Evolutionary conservation across 2,329 filamentous ascomycete species (phyloP).

Genomic region (Diaporthe sp.): DNA sequence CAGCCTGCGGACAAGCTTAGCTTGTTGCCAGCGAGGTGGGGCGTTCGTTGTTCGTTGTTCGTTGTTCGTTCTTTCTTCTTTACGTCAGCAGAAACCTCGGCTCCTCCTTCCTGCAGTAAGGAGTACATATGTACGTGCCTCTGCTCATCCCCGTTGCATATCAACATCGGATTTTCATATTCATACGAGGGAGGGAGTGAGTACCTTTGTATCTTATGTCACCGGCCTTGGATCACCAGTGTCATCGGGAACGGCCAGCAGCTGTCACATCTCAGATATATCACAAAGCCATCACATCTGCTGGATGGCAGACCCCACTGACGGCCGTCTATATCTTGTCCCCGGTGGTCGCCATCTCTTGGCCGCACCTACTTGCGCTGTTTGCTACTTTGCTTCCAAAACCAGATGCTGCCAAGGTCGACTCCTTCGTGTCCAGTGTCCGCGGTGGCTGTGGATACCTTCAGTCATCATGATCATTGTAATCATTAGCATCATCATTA

Average conservation of each 20-base stretch:
- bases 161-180: neutral
- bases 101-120: neutral
- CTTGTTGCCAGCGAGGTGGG: neutral
- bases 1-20: neutral
- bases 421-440: too few relatives aligned
- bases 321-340: neutral
- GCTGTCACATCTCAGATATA: neutral
- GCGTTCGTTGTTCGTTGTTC: too few relatives aligned
- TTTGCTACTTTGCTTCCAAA: neutral
- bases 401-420: neutral
- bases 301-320: neutral
- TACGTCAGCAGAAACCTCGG: constrained; percentile 7
- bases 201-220: neutral
- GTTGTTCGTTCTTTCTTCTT: neutral
- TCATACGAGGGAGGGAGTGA: too few relatives aligned
- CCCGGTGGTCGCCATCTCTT: neutral
- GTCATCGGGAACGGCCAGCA: neutral
- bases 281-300: neutral
- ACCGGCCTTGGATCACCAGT: neutral
- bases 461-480: neutral
- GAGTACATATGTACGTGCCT: neutral
- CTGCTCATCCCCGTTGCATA: neutral
- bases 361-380: neutral
- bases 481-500: neutral
- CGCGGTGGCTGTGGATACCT: neutral